Percentiles rank a stretch among this genome's conserved stretches.
Evolutionary conservation across 192 early-diverging fungal species (phyloP).

Genomic region (Gigaspora rosea): DNA sequence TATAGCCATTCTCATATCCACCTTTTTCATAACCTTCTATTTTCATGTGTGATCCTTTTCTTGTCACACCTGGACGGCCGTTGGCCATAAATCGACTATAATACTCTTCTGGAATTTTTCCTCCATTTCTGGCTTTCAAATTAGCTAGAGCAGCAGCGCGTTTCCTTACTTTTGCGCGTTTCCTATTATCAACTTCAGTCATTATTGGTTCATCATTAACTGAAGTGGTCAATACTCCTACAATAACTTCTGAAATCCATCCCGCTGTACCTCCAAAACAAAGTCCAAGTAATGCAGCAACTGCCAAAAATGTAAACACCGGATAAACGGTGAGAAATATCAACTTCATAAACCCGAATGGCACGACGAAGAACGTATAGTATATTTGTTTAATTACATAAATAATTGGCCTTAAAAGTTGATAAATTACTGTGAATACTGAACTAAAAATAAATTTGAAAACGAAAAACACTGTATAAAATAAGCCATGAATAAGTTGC

Average conservation of each 20-base stretch:
- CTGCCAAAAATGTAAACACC: not conserved
- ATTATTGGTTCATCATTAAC: not conserved
- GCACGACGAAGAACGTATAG: too few species aligned
- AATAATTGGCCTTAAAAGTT: too few species aligned
- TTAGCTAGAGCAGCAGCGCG: conserved; percentile 6
- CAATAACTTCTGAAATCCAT: conserved; percentile 26
- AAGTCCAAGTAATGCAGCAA: conserved; percentile 2
- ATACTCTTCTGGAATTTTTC: conserved; percentile 20
- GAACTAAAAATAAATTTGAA: too few species aligned
- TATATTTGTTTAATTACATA: too few species aligned
- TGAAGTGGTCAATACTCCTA: not conserved
- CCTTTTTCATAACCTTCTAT: not conserved
- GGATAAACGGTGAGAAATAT: not conserved
- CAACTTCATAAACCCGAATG: too few species aligned
- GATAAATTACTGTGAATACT: too few species aligned
- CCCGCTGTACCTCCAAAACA: conserved; percentile 24
- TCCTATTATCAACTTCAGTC: not conserved
- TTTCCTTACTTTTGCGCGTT: not conserved
- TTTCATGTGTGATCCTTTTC: not conserved
- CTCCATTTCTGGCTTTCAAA: conserved; percentile 11
- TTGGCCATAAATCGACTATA: not conserved
- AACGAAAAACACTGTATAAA: too few species aligned
- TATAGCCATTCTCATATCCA: not conserved
- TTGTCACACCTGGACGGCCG: not conserved
- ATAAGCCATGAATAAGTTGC: too few species aligned